A percentile compares a stretch with the other conserved stretches of the same genome.
Evolutionary conservation across 768 basidiomycete species (phyloP).

Genomic region (Boletus fagicola): DNA sequence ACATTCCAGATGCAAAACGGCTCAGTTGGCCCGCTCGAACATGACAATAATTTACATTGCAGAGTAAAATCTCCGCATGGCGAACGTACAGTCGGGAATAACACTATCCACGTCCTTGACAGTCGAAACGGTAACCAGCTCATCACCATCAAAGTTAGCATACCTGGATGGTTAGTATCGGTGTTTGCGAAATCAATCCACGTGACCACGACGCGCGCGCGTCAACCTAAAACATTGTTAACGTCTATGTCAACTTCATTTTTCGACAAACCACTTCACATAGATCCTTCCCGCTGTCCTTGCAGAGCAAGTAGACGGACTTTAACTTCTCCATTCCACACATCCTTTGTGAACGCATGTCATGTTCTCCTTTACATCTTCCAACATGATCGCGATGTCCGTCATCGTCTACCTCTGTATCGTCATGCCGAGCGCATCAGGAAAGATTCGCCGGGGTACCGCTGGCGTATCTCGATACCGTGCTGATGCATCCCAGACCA

Average conservation of each 20-base stretch:
- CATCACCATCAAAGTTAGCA: too few relatives aligned
- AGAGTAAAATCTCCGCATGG: too few relatives aligned
- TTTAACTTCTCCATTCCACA: background rate
- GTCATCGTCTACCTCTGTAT: constrained; percentile 14
- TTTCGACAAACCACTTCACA: background rate
- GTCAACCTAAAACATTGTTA: background rate
- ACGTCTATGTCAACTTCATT: background rate
- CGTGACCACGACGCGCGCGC: constrained; percentile 19
- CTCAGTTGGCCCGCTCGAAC: too few relatives aligned
- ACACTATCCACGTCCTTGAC: too few relatives aligned
- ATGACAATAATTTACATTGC: too few relatives aligned
- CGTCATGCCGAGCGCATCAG: constrained; percentile 5
- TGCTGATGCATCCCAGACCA: background rate
- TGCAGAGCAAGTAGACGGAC: constrained; percentile 16
- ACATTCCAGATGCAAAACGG: too few relatives aligned
- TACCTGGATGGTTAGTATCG: too few relatives aligned
- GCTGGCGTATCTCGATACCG: constrained; percentile 9
- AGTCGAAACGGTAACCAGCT: too few relatives aligned
- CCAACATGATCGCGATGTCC: constrained; percentile 13
- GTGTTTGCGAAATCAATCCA: constrained; percentile 17
- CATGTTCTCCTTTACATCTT: constrained; percentile 12
- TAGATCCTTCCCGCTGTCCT: constrained; percentile 1
- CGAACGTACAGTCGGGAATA: too few relatives aligned
- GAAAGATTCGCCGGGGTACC: background rate
- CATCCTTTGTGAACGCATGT: background rate